Evolutionary conservation across 2,329 filamentous ascomycete genomes (phyloP).

Genomic region (Colletotrichum endophyticum): DNA sequence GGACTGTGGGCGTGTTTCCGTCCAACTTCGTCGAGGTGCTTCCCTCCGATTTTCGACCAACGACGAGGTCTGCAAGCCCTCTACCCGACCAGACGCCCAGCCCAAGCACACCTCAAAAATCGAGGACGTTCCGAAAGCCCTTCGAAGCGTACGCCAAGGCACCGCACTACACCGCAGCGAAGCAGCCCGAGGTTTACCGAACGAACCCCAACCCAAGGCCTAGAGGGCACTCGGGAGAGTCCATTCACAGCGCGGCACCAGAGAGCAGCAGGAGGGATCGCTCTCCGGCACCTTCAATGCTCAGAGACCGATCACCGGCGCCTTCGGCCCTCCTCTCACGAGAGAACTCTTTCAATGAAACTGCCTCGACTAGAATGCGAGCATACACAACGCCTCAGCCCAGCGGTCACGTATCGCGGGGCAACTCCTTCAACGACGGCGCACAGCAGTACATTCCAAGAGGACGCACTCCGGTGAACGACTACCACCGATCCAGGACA

Average conservation of each 20-base stretch:
- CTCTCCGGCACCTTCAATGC: conserved; percentile 20
- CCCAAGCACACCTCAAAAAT: conserved; percentile 62
- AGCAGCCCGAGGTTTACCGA: conserved; percentile 63
- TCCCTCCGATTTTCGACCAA: conserved; percentile 82
- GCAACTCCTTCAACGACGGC: conserved; percentile 20
- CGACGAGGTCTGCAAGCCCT: conserved; percentile 64
- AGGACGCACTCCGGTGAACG: conserved; percentile 8
- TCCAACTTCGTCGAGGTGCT: conserved; percentile 97
- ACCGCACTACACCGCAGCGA: conserved; percentile 68
- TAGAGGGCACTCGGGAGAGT: conserved; percentile 46
- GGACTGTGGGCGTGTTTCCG: conserved; percentile 91
- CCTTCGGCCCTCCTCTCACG: conserved; percentile 22
- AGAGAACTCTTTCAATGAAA: conserved; percentile 19
- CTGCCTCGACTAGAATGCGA: conserved; percentile 21
- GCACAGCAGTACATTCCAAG: conserved; percentile 16
- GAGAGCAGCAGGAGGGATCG: conserved; percentile 9
- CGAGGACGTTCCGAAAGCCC: conserved; percentile 68
- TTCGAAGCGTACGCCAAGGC: conserved; percentile 72
- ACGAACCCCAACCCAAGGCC: conserved; percentile 42
- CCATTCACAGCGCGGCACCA: conserved; percentile 27
- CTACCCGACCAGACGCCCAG: conserved; percentile 62
- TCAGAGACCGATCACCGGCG: conserved; percentile 16
- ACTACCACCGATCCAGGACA: neutral
- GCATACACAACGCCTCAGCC: conserved; percentile 15
- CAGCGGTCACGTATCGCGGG: conserved; percentile 17